Percentiles rank a stretch among this genome's conserved stretches.
phyloP scores from a whole-genome alignment of 495 filamentous ascomycete genomes.

The Penicillium robsamsonii region DNA sequence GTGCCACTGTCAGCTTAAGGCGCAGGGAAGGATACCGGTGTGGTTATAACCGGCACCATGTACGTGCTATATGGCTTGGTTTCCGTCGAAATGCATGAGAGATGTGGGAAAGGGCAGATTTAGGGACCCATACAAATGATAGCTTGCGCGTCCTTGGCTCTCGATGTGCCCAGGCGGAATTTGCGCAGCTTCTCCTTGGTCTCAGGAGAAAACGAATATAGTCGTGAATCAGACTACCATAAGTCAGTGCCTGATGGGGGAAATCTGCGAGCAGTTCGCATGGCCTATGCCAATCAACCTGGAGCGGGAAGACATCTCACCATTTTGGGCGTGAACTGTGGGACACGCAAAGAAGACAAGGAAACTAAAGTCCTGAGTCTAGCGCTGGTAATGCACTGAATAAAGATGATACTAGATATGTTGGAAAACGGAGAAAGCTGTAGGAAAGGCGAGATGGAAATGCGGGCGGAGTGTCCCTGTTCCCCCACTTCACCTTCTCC shows the following conservation, averaged over 20 bases:
- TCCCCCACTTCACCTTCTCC: conserved; percentile 21
- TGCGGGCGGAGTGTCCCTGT: conserved; percentile 26
- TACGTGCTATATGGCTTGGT: neutral
- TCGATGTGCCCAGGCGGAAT: conserved; percentile 86
- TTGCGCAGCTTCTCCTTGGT: conserved; percentile 85
- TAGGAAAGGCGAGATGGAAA: conserved; percentile 17
- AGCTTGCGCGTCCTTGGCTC: conserved; percentile 84
- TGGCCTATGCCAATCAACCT: neutral
- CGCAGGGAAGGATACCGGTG: neutral
- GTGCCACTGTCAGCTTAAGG: neutral
- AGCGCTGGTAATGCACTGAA: neutral
- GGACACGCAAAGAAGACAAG: neutral
- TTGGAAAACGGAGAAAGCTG: conserved; percentile 6
- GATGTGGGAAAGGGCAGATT: neutral
- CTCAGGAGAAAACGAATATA: conserved; percentile 90
- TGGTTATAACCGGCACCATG: neutral
- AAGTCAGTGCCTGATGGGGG: conserved; percentile 6
- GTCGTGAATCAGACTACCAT: conserved; percentile 76
- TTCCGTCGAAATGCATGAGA: neutral
- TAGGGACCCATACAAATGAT: conserved; percentile 74
- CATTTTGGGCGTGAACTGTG: conserved; percentile 13
- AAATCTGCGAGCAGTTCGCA: neutral
- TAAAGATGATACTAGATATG: neutral
- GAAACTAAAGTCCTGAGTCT: neutral
- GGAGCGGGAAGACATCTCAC: conserved; percentile 9